Percentiles rank a stretch among this genome's conserved stretches.
phyloP scores from a whole-genome alignment of 805 yeast species.

The Candida ipomoeae region DNA sequence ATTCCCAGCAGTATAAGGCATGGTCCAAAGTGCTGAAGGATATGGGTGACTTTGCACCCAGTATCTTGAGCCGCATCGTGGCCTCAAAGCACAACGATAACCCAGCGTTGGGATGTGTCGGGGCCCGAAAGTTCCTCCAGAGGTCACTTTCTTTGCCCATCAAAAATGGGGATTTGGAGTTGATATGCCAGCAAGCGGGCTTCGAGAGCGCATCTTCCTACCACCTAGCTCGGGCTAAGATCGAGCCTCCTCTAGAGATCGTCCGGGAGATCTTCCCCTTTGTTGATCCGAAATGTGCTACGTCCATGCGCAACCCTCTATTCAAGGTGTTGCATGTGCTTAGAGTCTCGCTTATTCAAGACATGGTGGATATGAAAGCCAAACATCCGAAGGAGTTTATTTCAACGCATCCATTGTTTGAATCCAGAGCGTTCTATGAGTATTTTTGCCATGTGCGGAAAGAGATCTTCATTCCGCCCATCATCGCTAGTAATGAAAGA shows the following conservation, averaged over 20 bases:
- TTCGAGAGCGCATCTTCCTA: constrained; percentile 19
- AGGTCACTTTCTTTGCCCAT: constrained; percentile 4
- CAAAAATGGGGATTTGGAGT: constrained; percentile 12
- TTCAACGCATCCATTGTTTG: constrained; percentile 24
- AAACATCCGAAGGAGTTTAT: constrained; percentile 23
- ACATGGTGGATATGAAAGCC: constrained; percentile 24
- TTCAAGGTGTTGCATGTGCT: constrained; percentile 14
- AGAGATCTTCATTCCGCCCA: not conserved
- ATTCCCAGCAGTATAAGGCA: constrained; percentile 27
- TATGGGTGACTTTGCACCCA: constrained; percentile 19
- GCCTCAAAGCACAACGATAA: constrained; percentile 8
- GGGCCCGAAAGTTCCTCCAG: not conserved
- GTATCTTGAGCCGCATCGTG: constrained; percentile 20
- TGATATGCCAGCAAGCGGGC: constrained; percentile 21
- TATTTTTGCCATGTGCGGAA: constrained; percentile 11
- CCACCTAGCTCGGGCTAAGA: constrained; percentile 15
- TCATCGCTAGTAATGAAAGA: not conserved
- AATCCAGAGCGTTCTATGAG: constrained; percentile 15
- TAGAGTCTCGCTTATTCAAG: constrained; percentile 25
- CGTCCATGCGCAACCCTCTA: constrained; percentile 15
- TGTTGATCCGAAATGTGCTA: constrained; percentile 13
- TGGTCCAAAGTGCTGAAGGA: constrained; percentile 19
- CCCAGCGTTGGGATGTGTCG: constrained; percentile 1
- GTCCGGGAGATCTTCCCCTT: constrained; percentile 29
- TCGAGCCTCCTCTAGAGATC: constrained; percentile 26